Conservation (phyloP, 805 yeast species). For the Candida jianshihensis region DNA sequence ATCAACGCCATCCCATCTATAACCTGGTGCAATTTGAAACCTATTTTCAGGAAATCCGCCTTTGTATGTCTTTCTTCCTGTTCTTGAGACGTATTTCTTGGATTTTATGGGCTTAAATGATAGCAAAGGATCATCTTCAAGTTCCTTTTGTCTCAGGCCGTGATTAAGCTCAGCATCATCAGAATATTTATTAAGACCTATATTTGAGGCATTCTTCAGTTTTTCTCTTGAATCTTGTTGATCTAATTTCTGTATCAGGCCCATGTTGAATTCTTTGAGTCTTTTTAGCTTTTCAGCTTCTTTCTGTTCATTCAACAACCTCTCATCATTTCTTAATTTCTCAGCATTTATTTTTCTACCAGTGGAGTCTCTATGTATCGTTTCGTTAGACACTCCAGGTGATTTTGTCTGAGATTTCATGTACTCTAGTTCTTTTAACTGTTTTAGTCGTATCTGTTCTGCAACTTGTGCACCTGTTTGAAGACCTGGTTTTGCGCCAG, state of each 20-base stretch:
- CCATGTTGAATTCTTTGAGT: conserved; percentile 27
- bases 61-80: conserved; percentile 50
- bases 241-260: conserved; percentile 33
- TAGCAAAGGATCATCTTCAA: conserved; percentile 59
- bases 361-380: conserved; percentile 53
- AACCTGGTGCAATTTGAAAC: conserved; percentile 71
- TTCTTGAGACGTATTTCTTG: conserved; percentile 21
- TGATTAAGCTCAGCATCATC: conserved; percentile 34
- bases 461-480: conserved; percentile 40
- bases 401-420: conserved; percentile 8
- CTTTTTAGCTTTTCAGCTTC: conserved; percentile 23
- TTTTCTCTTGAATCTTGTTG: conserved; percentile 28
- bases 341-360: conserved; percentile 48
- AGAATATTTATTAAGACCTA: conserved; percentile 26
- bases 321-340: conserved; percentile 19
- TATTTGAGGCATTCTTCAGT: conserved; percentile 21
- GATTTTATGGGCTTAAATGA: conserved; percentile 31
- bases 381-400: conserved; percentile 21
- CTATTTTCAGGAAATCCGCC: conserved; percentile 61
- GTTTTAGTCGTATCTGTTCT: conserved; percentile 28
- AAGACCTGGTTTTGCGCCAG: conserved; percentile 36
- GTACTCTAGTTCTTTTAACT: conserved; percentile 15
- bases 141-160: conserved; percentile 25
- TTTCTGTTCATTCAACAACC: conserved; percentile 22
- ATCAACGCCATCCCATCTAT: conserved; percentile 88